These are phyloP conservation scores for Colletotrichum euphorbiae DNA, from an alignment of 2,329 filamentous ascomycete genomes.

Conservation along the genomic window DNA sequence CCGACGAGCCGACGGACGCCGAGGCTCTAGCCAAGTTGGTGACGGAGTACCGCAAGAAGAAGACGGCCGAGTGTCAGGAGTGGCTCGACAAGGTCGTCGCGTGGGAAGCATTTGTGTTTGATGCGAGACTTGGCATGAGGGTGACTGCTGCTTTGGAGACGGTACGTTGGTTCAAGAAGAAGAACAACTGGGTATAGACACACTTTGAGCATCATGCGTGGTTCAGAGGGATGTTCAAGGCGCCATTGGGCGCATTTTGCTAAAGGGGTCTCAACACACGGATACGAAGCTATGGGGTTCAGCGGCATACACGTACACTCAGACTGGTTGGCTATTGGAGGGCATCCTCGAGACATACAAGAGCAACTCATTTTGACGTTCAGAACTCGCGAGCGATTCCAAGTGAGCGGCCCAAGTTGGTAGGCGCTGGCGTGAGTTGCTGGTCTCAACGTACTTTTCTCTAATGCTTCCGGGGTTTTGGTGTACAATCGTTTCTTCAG, in stretches of 20 bases:
- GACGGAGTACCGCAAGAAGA: constrained; percentile 55
- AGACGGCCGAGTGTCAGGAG: constrained; percentile 70
- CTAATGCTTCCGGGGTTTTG: too few species aligned
- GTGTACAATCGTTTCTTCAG: too few species aligned
- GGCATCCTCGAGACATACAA: constrained; percentile 26
- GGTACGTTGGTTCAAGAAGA: constrained; percentile 64
- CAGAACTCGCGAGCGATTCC: not conserved
- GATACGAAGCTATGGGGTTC: constrained; percentile 3
- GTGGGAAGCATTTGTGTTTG: constrained; percentile 80
- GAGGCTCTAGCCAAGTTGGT: constrained; percentile 45
- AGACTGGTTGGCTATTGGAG: constrained; percentile 22
- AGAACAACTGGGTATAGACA: constrained; percentile 48
- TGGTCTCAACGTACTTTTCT: too few species aligned
- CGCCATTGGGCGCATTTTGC: constrained; percentile 15
- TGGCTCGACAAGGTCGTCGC: constrained; percentile 75
- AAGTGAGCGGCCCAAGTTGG: too few species aligned
- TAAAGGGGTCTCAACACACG: not conserved
- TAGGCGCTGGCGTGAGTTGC: too few species aligned
- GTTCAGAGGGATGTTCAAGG: not conserved
- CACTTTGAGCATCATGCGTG: too few species aligned
- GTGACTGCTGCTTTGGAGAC: constrained; percentile 77
- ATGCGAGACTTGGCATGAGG: constrained; percentile 79
- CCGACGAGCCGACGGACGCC: constrained; percentile 48
- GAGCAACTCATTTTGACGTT: constrained; percentile 12
- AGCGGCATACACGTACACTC: constrained; percentile 16